Base-by-base conservation (phyloP, 768 basidiomycete genomes). In the Kwoniella dejecticola region DNA sequence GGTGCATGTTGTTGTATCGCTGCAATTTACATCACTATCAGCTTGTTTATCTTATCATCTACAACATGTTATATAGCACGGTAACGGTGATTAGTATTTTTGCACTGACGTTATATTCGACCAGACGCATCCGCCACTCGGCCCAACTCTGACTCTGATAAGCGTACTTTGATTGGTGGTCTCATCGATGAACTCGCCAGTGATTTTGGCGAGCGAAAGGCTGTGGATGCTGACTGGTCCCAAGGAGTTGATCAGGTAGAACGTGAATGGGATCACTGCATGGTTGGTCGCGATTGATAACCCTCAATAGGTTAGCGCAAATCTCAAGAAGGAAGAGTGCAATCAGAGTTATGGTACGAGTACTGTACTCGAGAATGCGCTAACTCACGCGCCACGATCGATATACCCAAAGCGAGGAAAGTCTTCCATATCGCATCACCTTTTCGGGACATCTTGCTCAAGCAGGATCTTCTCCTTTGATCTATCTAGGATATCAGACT, bases 91-190 rank as follows among this genome's bases (percentile, higher is more conserved):
- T 4, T 4, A 50, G 12, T 4, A 26, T 38, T 13, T 15, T 27
- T 12, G 8, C 24, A 47, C 56, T 23, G 6, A 57, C 56, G 56
- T 57, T 17, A 46, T 27, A 36, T 57, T 57, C 2, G 33, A 57
- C 46, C 45, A 57, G 12, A 57, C 33, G 12, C 56, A 57, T 13
- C 56, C 56, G 10, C 56, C 56, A 6, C 29, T 23, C 2, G 56
- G 56, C 48, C 56, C 56, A n/a, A 49, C 56, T 17, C 31, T 47
- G 5, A 57, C 36, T 36, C 26, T 23, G 13, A 48, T 23, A 8
- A 31, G 30, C 19, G 40, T 38, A n/a, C 42, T 38, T 31, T 26
- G 17, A n/a, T 57, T 57, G 0, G 56, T 48, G 4, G 33, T 10
- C 0, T 21, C 1, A 2, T 57, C 56, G 0, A 26, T 10, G 5